These are phyloP conservation scores for Stephanodiscus triporus DNA, from an alignment of 108 stramenopile species.

Conservation along the genomic window DNA sequence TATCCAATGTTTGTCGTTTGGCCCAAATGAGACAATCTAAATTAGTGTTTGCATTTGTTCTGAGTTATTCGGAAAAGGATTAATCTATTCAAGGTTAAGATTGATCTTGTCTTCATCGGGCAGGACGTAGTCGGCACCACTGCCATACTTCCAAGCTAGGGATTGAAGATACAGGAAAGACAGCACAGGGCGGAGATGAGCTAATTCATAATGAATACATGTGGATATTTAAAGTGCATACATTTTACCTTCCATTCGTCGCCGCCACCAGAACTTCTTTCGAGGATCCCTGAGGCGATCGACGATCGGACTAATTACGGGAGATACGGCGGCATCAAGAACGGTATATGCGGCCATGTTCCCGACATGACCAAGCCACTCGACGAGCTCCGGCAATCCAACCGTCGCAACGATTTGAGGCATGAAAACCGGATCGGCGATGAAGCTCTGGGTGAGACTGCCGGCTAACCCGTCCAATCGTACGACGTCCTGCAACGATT, in stretches of 20 bases:
- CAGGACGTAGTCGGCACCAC: slow-evolving; percentile 81
- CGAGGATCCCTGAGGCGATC: slow-evolving; percentile 47
- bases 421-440: slow-evolving; percentile 81
- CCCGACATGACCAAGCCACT: slow-evolving; percentile 86
- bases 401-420: slow-evolving; percentile 80
- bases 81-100: background rate
- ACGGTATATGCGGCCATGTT: slow-evolving; percentile 75
- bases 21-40: too few species aligned
- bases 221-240: background rate
- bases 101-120: slow-evolving; percentile 11
- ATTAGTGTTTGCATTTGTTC: too few species aligned
- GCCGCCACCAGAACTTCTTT: slow-evolving; percentile 45
- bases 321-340: slow-evolving; percentile 52
- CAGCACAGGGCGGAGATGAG: background rate
- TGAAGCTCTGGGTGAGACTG: slow-evolving; percentile 73
- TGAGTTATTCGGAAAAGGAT: background rate
- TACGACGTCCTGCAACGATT: slow-evolving; percentile 96
- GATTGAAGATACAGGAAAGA: background rate
- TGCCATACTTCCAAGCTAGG: slow-evolving; percentile 79
- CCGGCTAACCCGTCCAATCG: slow-evolving; percentile 83
- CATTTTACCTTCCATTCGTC: slow-evolving; percentile 38
- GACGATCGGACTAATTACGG: slow-evolving; percentile 47
- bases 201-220: background rate
- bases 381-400: slow-evolving; percentile 73
- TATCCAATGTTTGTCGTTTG: too few species aligned